Evolutionary conservation across 345 rosid genomes (phyloP), one percentile per base, ranked within the genome.

Genomic region (Iberis pinnata): DNA sequence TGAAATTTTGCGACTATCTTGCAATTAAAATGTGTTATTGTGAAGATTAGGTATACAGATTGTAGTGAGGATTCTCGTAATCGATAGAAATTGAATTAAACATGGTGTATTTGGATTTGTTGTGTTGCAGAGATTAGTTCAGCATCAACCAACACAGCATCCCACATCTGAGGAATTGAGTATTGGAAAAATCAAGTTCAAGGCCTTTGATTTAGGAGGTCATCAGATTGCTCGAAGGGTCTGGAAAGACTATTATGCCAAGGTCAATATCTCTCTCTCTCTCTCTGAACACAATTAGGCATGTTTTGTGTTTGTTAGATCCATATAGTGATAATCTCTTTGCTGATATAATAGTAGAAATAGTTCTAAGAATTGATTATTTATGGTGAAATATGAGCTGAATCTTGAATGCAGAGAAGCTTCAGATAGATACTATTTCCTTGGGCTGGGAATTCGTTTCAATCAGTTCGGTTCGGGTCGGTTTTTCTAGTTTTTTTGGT

Each of bases 181-280:
- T 60, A 84, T 84, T 70, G 94, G 94, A 8, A 71, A 78, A 65
- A 84, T 84, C 72, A 84, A 82, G 74, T 84, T 84, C 42, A 84
- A 84, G 74, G 94, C 89, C 6, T 79, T 82, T 69, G 94, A 84
- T 65, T 76, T 84, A 73, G 89, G 94, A 11, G 94, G 94, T 13
- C 94, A 84, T 53, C 94, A 84, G 76, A 84, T 84, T 73, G 94
- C 89, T 37, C 79, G 94, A 18, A 56, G 94, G 18, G 94, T 84
- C 25, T 84, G 94, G 94, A 84, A 81, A 64, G 94, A 84, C 65
- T 84, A 82, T 67, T 84, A 82, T 56, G 82, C 94, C 17, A 81
- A 84, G 94, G 94, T 82, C 8, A 29, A 7, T 6, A 7, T 6
- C 43, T 40, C 25, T 58, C 25, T 20, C 20, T 19, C 39, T 20